Conservation (phyloP, 345 rosid species). For the Eucalyptus lansdowneana region DNA sequence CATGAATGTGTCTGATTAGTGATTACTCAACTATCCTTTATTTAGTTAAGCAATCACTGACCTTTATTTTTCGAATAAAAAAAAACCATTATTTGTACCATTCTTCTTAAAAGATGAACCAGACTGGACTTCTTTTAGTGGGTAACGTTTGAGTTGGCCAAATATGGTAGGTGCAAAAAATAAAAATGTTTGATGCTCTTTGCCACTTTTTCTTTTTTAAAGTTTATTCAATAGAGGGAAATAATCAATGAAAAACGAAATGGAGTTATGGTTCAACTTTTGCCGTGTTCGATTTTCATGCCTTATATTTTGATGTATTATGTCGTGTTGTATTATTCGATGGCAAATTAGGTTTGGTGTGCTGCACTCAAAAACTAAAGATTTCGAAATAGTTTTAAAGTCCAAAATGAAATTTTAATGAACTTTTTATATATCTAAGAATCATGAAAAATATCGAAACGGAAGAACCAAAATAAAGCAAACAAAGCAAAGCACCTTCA, state of each 20-base stretch:
- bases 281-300: neutral
- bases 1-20: neutral
- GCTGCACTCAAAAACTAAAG: neutral
- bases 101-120: neutral
- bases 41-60: no score
- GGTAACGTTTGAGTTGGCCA: neutral
- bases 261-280: neutral
- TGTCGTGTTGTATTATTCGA: no score
- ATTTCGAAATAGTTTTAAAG: no score
- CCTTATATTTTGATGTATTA: no score
- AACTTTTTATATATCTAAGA: neutral
- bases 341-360: neutral
- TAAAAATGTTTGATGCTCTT: no score
- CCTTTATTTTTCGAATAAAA: no score
- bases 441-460: neutral
- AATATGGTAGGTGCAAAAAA: neutral
- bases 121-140: neutral
- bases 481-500: neutral
- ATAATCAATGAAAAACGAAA: no score
- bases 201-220: neutral
- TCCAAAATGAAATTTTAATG: no score
- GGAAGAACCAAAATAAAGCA: neutral
- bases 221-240: neutral
- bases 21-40: neutral
- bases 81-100: neutral